Percentiles rank a stretch among this genome's conserved stretches.
Evolutionary conservation across 495 filamentous ascomycete genomes (phyloP).

Genomic region (Hyaloscypha finlandica): DNA sequence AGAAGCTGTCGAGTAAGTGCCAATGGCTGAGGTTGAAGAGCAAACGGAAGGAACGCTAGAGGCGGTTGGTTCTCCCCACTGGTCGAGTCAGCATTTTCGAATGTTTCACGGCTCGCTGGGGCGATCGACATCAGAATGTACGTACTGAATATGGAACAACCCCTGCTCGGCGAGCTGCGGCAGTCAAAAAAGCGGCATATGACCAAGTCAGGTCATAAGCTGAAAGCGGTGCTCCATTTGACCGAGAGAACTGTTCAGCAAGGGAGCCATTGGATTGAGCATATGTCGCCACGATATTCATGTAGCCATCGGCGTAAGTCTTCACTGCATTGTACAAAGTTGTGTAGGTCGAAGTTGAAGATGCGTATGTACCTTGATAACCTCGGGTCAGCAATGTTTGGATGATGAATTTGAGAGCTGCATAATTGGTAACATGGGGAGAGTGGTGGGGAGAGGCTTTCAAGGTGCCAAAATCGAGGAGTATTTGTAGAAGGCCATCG

Average conservation of each 20-base stretch:
- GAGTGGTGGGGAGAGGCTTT: not conserved
- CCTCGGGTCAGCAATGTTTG: not conserved
- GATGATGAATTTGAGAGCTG: no score
- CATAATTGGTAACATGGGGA: not conserved
- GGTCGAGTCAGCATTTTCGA: not conserved
- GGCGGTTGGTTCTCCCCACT: conserved; percentile 49
- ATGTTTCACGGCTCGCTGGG: no score
- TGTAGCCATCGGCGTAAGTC: conserved; percentile 63
- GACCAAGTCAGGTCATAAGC: conserved; percentile 58
- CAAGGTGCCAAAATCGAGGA: not conserved
- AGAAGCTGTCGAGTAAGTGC: conserved; percentile 60
- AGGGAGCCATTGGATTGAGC: conserved; percentile 53
- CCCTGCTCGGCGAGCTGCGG: conserved; percentile 29
- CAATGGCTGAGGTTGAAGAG: conserved; percentile 49
- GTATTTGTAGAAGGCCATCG: not conserved
- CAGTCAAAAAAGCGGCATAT: conserved; percentile 49
- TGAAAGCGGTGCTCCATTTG: conserved; percentile 47
- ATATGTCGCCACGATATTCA: conserved; percentile 49
- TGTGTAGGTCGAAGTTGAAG: conserved; percentile 43
- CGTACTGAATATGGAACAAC: conserved; percentile 32
- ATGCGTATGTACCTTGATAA: conserved; percentile 40
- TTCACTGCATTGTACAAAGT: conserved; percentile 53
- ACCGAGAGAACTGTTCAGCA: conserved; percentile 59
- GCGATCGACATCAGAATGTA: no score
- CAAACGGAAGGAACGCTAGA: conserved; percentile 58